Conservation (phyloP, 75 land plant genomes). For the Isoetes taiwanensis region DNA sequence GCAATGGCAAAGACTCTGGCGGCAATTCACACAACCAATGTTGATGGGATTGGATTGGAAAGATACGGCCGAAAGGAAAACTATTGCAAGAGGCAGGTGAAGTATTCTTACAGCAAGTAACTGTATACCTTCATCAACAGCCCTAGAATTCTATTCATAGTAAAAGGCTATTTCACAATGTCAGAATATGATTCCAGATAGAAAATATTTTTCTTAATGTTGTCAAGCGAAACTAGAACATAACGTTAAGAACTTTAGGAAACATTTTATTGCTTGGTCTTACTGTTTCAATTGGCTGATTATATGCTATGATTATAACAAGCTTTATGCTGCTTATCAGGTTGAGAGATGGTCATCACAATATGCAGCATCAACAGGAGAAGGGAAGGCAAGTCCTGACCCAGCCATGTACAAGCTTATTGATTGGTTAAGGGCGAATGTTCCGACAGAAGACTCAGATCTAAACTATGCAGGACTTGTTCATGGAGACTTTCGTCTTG, state of each 20-base stretch:
- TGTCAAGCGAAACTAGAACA: too few species aligned
- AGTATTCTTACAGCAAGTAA: too few species aligned
- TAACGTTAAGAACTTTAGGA: too few species aligned
- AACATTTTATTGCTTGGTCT: neutral
- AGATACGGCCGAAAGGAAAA: slow-evolving; percentile 61
- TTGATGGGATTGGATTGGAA: slow-evolving; percentile 58
- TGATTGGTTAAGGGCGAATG: slow-evolving; percentile 55
- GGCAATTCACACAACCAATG: slow-evolving; percentile 61
- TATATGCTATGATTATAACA: neutral
- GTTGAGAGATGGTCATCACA: slow-evolving; percentile 88
- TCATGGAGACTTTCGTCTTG: slow-evolving; percentile 93
- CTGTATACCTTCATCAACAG: too few species aligned
- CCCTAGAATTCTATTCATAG: neutral
- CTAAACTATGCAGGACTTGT: slow-evolving; percentile 59
- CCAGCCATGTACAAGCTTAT: slow-evolving; percentile 61
- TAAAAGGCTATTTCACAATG: too few species aligned
- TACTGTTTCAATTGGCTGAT: neutral
- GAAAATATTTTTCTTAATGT: too few species aligned
- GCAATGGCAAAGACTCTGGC: slow-evolving; percentile 69
- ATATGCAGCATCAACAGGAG: slow-evolving; percentile 75
- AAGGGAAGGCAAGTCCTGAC: slow-evolving; percentile 65
- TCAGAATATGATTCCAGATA: neutral
- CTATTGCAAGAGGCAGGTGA: slow-evolving; percentile 87
- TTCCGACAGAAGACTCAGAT: slow-evolving; percentile 63
- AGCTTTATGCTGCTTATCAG: slow-evolving; percentile 20